A percentile compares a stretch with the other conserved stretches of the same genome.
phyloP scores from a whole-genome alignment of 169 alveolate genomes.

The Condylostoma magnum region DNA sequence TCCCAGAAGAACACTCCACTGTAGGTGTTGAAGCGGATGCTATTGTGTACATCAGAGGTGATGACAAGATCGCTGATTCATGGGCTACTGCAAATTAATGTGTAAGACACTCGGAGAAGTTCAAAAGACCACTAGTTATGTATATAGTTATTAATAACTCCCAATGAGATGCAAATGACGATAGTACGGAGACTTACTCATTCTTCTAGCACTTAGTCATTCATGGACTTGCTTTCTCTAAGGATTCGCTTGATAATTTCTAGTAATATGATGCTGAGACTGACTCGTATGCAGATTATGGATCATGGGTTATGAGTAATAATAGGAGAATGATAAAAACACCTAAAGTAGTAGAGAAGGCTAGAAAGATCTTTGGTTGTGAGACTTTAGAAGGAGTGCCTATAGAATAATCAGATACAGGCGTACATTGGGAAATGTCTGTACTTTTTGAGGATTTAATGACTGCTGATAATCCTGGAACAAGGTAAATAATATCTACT shows the following conservation, averaged over 20 bases:
- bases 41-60: neutral
- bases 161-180: too few relatives aligned
- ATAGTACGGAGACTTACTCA: too few relatives aligned
- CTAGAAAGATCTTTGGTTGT: conserved; percentile 44
- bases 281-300: too few relatives aligned
- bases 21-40: conserved; percentile 31
- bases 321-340: conserved; percentile 18
- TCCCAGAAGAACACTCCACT: conserved; percentile 8
- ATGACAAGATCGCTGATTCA: too few relatives aligned
- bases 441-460: conserved; percentile 50
- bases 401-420: conserved; percentile 54
- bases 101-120: too few relatives aligned
- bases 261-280: too few relatives aligned
- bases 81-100: too few relatives aligned
- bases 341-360: conserved; percentile 34
- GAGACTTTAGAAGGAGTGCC: conserved; percentile 35
- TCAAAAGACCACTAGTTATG: too few relatives aligned
- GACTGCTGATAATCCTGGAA: conserved; percentile 31
- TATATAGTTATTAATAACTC: too few relatives aligned
- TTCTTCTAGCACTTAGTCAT: too few relatives aligned
- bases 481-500: conserved; percentile 21
- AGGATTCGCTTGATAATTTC: too few relatives aligned
- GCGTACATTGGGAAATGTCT: conserved; percentile 54
- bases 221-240: too few relatives aligned
- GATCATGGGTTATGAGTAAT: neutral